Evolutionary conservation across 2,329 filamentous ascomycete species (phyloP), one percentile per base, ranked within the genome.

Genomic region (Aureobasidium namibiae): DNA sequence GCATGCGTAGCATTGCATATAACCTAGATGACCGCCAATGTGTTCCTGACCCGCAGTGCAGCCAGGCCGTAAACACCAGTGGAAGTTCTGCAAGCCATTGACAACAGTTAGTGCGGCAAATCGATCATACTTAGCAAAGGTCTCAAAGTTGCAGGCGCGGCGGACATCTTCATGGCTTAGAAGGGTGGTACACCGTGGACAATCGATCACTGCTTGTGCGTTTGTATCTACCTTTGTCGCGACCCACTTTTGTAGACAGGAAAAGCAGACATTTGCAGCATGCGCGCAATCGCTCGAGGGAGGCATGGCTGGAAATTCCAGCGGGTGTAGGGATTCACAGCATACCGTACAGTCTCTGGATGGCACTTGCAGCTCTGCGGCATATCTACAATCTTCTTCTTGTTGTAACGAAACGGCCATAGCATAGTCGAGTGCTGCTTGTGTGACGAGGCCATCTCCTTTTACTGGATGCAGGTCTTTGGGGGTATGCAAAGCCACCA

Each of bases 41-140:
- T 75, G 75, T 3, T 67, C 72, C 62, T 84, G 81, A 0, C 82
- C 81, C 1, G 73, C 76, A 9, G 70, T 74, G 64, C 82, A 85
- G 2, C 70, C 72, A 0, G 78, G 69, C 8, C 61, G 60, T 1
- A 81, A 74, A 63, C 82, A 85, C 77, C 79, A 82, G 14, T 76
- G 67, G 63, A 82, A 84, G 33, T 76, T 75, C 0, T 73, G 69
- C 1, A 76, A 68, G 21, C 70, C 66, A 18, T 74, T 72, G 56
- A 82, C 69, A 11, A 74, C 74, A 11, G 74, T 73, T 18, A 76
- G 72, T 3, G 76, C 69, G 6, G 74, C 68, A 34, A 81, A 68
- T 1, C 66, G 69, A 53, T 80, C 75, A 61, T 81, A 82, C 72
- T 71, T 73, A 10, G 69, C 66, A 59, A 80, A 80, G 0, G 75